Base-by-base conservation (phyloP, 2,329 filamentous ascomycete species). In the Chaetomium sp. region DNA sequence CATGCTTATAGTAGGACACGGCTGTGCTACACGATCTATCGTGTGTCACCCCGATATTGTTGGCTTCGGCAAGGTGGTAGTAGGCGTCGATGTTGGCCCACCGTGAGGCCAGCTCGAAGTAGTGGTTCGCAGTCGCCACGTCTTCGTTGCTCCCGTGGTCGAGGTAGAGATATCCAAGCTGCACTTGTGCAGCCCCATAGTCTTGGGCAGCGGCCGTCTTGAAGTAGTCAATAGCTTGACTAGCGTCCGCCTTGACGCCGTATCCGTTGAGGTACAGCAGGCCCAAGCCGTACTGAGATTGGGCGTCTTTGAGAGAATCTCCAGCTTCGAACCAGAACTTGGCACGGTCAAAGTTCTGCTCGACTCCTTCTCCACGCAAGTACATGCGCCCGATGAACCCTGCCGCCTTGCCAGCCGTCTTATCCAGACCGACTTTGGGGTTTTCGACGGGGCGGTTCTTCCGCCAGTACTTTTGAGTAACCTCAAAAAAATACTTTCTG, bases 11-110 rank as follows among this genome's bases (percentile, higher is more conserved):
- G 75, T 95, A 96, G 13, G 85, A 85, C 50, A 92, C 84, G 1
- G 93, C 92, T 64, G 91, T 83, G 8, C 83, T 84, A 72, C 93
- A 97, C 13, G 90, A 89, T 70, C 88, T 88, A 69, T 96, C 91
- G 42, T 91, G 84, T 5, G 91, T 92, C 33, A 96, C 85, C 0
- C 91, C 93, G 67, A 91, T 86, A 70, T 93, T 86, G 27, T 88
- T 89, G 80, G 97, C 87, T 77, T 97, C 93, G 1, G 92, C 93
- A 4, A 97, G 85, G 75, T 96, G 96, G 78, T 97, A 97, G 74
- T 91, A 92, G 0, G 93, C 91, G 76, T 97, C 93, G 67, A 97
- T 90, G 73, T 93, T 90, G 16, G 89, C 89, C 74, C 92, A 92
- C 27, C 91, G 83, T 49, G 90, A 90, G 5, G 93, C 93, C 56